These are phyloP conservation scores for Backusella circina DNA, from an alignment of 192 early-diverging fungal genomes.

Conservation along the genomic window DNA sequence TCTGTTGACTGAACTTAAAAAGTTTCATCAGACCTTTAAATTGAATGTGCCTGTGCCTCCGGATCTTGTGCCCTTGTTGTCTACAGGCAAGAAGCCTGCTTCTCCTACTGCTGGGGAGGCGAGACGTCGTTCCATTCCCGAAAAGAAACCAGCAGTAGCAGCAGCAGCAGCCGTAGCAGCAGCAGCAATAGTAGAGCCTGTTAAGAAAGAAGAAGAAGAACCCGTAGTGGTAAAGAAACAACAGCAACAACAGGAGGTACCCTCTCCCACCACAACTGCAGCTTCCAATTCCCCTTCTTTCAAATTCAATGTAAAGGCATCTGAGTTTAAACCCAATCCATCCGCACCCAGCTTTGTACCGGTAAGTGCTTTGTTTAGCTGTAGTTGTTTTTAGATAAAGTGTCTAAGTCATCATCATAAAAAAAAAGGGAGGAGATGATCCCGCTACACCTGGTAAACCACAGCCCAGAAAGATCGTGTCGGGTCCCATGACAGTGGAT, in stretches of 20 bases:
- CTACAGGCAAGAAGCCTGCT: constrained; percentile 41
- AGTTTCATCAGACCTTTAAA: constrained; percentile 78
- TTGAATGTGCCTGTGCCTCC: constrained; percentile 78
- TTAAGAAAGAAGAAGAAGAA: constrained; percentile 14
- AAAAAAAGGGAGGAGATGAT: constrained; percentile 8
- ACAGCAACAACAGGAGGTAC: constrained; percentile 2
- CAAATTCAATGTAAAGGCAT: constrained; percentile 73
- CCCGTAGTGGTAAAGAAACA: not conserved
- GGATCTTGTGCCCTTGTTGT: constrained; percentile 76
- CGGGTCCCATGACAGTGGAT: constrained; percentile 24
- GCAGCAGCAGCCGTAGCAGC: not conserved
- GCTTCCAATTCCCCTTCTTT: constrained; percentile 26
- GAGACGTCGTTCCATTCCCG: not conserved
- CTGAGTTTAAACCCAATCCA: constrained; percentile 74
- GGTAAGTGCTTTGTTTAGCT: too few species aligned
- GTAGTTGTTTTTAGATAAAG: too few species aligned
- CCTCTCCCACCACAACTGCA: constrained; percentile 17
- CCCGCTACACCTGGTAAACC: not conserved
- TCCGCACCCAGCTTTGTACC: constrained; percentile 68
- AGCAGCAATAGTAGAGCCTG: not conserved
- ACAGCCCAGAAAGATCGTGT: not conserved
- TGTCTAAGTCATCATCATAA: too few species aligned
- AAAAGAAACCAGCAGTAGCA: not conserved
- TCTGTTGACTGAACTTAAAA: constrained; percentile 73
- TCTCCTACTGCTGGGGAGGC: constrained; percentile 5